Evolutionary conservation across 1,284 basidiomycete genomes (phyloP), one percentile per base, ranked within the genome.

Genomic region (Golubevia pallescens): DNA sequence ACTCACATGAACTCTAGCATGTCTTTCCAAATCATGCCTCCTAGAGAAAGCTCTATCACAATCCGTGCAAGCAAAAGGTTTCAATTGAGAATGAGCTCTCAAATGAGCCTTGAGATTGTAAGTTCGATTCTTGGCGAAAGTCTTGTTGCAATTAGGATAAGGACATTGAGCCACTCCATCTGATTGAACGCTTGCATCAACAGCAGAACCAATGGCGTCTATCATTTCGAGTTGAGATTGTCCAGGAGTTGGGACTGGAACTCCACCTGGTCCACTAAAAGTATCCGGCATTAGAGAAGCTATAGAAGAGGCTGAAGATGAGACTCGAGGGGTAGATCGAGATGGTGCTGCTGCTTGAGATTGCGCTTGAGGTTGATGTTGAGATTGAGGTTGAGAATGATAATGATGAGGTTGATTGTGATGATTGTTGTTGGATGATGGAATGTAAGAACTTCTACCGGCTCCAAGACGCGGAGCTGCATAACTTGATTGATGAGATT

Each of bases 11-110:
- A 83, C 80, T 7, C 81, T 73, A 19, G 80, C 76, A 62, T 84
- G 81, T 21, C 81, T 64, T 67, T 83, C 81, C 48, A 84, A 65
- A 62, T 84, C 81, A 67, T 84, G 81, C 63, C 81, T 84, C 28
- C 81, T 71, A 48, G 73, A 74, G 58, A 84, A 84, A 8, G 81
- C 77, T 13, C 79, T 68, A 8, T 80, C 75, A 57, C 81, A 84
- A 52, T 74, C 72, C n/a, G 70, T 38, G 66, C 81, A 84, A 10
- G 73, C 70, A 63, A 83, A 84, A 7, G 81, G 79, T 60, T 80
- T 77, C 61, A 76, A 67, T 58, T 80, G 78, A 63, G 75, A 76
- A 53, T 79, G 78, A 51, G 74, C 75, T 32, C 78, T 69, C 38
- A 78, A 60, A 59, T 81, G 78, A 20, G 79, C 76, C 56, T 80